Base-by-base conservation (phyloP, 345 rosid genomes). In the Gynandropsis gynandra region DNA sequence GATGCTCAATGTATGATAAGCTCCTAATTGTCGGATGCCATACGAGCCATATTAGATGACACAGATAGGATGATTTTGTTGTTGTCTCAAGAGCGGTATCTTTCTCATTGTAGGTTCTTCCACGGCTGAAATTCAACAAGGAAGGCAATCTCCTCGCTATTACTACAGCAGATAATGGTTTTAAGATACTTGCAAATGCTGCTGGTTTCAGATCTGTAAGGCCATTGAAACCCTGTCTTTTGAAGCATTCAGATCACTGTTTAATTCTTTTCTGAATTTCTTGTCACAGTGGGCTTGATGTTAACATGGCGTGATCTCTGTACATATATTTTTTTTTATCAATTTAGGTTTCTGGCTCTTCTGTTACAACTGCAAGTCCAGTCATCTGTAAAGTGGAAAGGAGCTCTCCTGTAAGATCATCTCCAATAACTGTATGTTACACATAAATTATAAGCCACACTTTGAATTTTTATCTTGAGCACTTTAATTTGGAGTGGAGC, bases 41-140 rank as follows among this genome's bases (percentile, higher is more conserved):
- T n/a, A n/a, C n/a, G n/a, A n/a, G n/a, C n/a, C n/a, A n/a, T n/a
- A 24, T 24, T 24, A 24, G 29, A 2, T 11, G 8, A 40, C 9
- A 43, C 4, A 11, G 17, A 4, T 17, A 10, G 18, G 40, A 38
- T 4, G 40, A 38, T 4, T 7, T 10, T 33, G 29, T 24, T 48
- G 37, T 51, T 49, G 6, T 24, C 29, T 5, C 5, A 24, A 24
- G 29, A 2, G 2, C 29, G 5, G 5, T 24, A 24, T 24, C 29
- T 24, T 24, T 24, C 29, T 24, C 29, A 24, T 5, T 2, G 5
- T 24, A 82, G 90, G 59, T 45, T 61, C 68, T 64, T 56, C 88
- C 93, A 13, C 64, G 81, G 8, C 46, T 84, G 71, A 77, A 81
- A 54, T 84, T 84, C 76, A 84, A 79, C 81, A 81, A 75, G 72